A percentile compares a stretch with the other conserved stretches of the same genome.
These are phyloP conservation scores for Podosphaera xanthii DNA, from an alignment of 2,329 filamentous ascomycete genomes.

Conservation along the genomic window DNA sequence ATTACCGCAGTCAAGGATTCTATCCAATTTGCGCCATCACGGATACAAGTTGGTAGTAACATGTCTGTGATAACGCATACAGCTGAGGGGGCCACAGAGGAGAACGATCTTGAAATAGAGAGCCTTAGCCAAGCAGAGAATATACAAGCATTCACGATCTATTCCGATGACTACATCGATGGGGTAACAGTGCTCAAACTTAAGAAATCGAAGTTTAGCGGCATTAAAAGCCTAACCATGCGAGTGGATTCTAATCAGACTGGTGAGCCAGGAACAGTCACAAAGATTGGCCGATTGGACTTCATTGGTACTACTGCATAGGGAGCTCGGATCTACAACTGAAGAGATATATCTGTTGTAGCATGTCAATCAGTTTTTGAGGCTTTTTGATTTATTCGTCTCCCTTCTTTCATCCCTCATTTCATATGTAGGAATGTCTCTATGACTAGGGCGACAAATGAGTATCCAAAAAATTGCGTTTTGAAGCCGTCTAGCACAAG, in stretches of 20 bases:
- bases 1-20: constrained; percentile 9
- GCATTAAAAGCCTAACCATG: constrained; percentile 12
- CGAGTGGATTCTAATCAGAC: constrained; percentile 14
- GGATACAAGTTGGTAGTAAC: constrained; percentile 12
- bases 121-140: constrained; percentile 12
- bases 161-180: constrained; percentile 13
- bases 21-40: constrained; percentile 8
- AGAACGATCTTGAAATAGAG: constrained; percentile 12
- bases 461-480: no score
- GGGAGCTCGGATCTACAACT: not conserved
- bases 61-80: constrained; percentile 8
- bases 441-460: no score
- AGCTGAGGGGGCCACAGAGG: constrained; percentile 7
- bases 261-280: constrained; percentile 9
- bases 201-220: constrained; percentile 13
- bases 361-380: no score
- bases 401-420: no score
- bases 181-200: constrained; percentile 11
- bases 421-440: no score
- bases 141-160: constrained; percentile 12
- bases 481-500: no score
- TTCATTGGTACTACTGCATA: constrained; percentile 10
- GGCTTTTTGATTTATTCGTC: no score
- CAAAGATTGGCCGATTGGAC: constrained; percentile 11
- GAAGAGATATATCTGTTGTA: no score